A percentile compares a stretch with the other conserved stretches of the same genome.
Conservation (phyloP, 345 rosid species). For the Orychophragmus violaceus region DNA sequence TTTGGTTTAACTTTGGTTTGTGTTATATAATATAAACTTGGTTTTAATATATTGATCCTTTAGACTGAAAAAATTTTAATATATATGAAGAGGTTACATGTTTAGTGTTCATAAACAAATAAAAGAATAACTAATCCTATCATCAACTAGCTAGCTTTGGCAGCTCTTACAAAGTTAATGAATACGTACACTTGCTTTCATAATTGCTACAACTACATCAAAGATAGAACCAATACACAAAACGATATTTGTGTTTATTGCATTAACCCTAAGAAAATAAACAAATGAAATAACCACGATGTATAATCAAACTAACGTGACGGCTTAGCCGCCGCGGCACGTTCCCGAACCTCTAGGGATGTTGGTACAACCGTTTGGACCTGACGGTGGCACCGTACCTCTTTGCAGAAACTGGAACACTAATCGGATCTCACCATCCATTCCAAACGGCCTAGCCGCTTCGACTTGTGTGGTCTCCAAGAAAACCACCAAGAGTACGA, state of each 20-base stretch:
- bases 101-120: not conserved
- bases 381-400: conserved; percentile 2
- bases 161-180: conserved; percentile 3
- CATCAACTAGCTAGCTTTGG: conserved; percentile 8
- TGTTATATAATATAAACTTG: too few species aligned
- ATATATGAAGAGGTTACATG: too few species aligned
- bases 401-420: conserved; percentile 27
- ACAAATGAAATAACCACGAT: not conserved
- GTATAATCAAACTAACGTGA: not conserved
- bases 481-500: conserved; percentile 17
- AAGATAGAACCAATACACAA: not conserved
- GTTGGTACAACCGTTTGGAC: conserved; percentile 22
- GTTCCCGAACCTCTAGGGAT: conserved; percentile 14
- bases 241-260: not conserved
- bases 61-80: too few species aligned
- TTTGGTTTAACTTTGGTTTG: too few species aligned
- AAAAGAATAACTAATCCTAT: conserved; percentile 8
- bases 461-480: conserved; percentile 13
- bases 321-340: conserved; percentile 5
- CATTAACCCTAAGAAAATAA: not conserved
- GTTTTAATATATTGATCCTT: too few species aligned
- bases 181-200: conserved; percentile 22
- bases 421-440: conserved; percentile 9
- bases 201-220: not conserved
- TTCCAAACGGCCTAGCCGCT: conserved; percentile 23